Percentiles rank a stretch among this genome's conserved stretches.
Evolutionary conservation across 306 rosid genomes (phyloP).

Genomic region (Purshia tridentata): DNA sequence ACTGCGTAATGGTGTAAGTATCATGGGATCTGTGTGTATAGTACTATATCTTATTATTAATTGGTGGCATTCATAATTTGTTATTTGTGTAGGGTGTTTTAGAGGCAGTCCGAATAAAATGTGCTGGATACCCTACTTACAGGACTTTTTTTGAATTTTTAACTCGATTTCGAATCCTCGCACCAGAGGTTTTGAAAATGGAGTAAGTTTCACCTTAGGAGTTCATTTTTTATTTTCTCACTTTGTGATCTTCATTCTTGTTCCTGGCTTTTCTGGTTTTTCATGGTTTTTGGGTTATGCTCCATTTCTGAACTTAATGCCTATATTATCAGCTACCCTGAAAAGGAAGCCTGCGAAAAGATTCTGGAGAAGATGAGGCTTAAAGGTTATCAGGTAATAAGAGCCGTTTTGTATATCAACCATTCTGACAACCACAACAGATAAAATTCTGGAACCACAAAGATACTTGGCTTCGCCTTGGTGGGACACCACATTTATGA

Average conservation of each 20-base stretch:
- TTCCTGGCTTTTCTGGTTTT: conserved; percentile 25
- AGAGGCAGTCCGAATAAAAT: conserved; percentile 92
- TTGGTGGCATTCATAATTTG: conserved; percentile 33
- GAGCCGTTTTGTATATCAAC: conserved; percentile 13
- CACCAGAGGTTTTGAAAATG: conserved; percentile 70
- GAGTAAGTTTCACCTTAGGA: conserved; percentile 53
- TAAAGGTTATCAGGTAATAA: conserved; percentile 75
- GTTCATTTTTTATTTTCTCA: not conserved
- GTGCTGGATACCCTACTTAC: conserved; percentile 92
- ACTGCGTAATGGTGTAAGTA: conserved; percentile 84
- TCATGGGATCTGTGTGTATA: conserved; percentile 25
- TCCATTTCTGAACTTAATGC: conserved; percentile 31
- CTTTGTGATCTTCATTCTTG: conserved; percentile 18
- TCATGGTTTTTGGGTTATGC: conserved; percentile 13
- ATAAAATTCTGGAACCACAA: conserved; percentile 16
- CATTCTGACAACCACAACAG: conserved; percentile 1
- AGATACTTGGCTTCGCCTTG: not conserved
- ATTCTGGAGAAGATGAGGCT: conserved; percentile 72
- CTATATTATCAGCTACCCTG: conserved; percentile 52
- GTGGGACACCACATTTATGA: not conserved
- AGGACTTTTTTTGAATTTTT: conserved; percentile 67
- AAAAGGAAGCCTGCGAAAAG: conserved; percentile 57
- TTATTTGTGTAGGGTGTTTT: conserved; percentile 79
- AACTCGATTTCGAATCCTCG: conserved; percentile 61
- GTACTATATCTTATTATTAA: conserved; percentile 5